These are phyloP conservation scores for Saccharomyces pastorianus DNA, from an alignment of 1,139 yeast genomes.

Conservation along the genomic window DNA sequence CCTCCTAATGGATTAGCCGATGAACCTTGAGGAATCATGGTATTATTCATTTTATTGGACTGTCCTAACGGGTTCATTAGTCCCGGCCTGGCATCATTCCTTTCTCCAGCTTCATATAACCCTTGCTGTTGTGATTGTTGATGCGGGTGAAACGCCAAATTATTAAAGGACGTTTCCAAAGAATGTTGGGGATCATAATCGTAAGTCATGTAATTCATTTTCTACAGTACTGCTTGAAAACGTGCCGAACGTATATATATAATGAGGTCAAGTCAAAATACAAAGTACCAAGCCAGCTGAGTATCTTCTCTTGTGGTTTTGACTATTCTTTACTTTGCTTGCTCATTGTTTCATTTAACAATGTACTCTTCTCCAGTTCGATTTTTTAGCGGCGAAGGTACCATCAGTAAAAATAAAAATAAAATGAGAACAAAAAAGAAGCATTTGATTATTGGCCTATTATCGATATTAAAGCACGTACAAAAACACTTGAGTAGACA, in stretches of 20 bases:
- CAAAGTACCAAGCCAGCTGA: constrained; percentile 1
- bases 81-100: background rate
- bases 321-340: background rate
- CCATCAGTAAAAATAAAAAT: background rate
- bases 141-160: constrained; percentile 5
- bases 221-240: background rate
- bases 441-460: too few species aligned
- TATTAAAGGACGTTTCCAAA: constrained; percentile 9
- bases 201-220: constrained; percentile 10
- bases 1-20: background rate
- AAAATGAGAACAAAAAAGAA: too few species aligned
- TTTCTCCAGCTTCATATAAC: constrained; percentile 8
- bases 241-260: background rate
- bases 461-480: too few species aligned
- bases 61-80: background rate
- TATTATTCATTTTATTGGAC: background rate
- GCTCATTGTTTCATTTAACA: background rate
- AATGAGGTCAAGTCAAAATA: background rate
- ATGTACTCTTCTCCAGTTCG: background rate
- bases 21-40: constrained; percentile 1
- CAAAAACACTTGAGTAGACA: too few species aligned
- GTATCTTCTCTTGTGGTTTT: background rate
- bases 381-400: background rate
- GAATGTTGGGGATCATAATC: constrained; percentile 11
- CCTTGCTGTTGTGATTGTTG: constrained; percentile 6